Evolutionary conservation across 768 basidiomycete genomes (phyloP).

Genomic region (Pleurotus salmoneostramineus): DNA sequence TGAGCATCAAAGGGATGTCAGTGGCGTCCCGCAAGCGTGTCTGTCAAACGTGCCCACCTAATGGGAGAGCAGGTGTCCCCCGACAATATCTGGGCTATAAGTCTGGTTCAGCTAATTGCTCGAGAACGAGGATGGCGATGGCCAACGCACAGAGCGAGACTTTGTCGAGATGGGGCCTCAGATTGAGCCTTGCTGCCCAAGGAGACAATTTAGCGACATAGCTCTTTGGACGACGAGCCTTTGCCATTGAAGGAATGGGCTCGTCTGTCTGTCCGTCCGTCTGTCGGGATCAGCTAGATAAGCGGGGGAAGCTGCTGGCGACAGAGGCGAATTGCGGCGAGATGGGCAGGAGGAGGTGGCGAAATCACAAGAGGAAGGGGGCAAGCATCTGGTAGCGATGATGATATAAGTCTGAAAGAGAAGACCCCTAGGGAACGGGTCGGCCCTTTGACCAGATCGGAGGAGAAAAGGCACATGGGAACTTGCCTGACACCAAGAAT

Average conservation of each 20-base stretch:
- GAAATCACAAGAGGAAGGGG: slow-evolving; percentile 2
- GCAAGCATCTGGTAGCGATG: not conserved
- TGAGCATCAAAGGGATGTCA: not conserved
- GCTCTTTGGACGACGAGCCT: slow-evolving; percentile 6
- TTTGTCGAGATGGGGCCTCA: slow-evolving; percentile 18
- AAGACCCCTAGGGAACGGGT: slow-evolving; percentile 2
- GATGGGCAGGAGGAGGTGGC: not conserved
- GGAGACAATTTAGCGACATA: slow-evolving; percentile 16
- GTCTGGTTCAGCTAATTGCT: slow-evolving; percentile 6
- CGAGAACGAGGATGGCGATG: not conserved
- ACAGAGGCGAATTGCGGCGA: too few relatives aligned
- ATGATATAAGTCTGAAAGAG: not conserved
- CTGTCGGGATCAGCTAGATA: too few relatives aligned
- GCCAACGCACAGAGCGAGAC: slow-evolving; percentile 16
- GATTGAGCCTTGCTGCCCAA: slow-evolving; percentile 18
- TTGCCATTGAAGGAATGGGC: not conserved
- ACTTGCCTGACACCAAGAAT: slow-evolving; percentile 6
- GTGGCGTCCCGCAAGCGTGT: not conserved
- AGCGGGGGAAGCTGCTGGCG: too few relatives aligned
- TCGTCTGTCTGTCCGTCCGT: too few relatives aligned
- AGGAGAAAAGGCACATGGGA: slow-evolving; percentile 3
- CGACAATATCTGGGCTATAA: slow-evolving; percentile 26
- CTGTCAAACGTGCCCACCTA: slow-evolving; percentile 17
- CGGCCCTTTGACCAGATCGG: not conserved
- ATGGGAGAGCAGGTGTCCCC: slow-evolving; percentile 37